Evolutionary conservation across 345 rosid genomes (phyloP).

Genomic region (Lenwebbia sp.): DNA sequence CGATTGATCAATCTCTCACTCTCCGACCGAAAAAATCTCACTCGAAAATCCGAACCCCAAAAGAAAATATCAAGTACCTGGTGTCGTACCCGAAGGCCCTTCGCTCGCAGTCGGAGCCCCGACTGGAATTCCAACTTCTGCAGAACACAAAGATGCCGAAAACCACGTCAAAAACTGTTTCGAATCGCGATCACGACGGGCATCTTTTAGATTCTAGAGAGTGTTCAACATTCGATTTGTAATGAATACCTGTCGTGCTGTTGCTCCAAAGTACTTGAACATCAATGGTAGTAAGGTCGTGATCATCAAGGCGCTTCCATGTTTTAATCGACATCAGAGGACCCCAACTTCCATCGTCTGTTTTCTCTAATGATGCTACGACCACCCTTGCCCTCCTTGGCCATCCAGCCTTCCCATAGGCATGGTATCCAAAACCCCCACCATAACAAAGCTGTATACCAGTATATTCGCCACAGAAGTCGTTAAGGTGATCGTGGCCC

Average conservation of each 20-base stretch:
- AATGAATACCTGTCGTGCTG: constrained; percentile 15
- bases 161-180: not conserved
- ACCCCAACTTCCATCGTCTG: constrained; percentile 51
- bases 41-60: not conserved
- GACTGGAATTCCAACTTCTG: not conserved
- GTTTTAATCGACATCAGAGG: constrained; percentile 63
- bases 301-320: constrained; percentile 92
- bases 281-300: constrained; percentile 40
- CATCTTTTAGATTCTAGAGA: too few relatives aligned
- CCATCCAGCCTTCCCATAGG: constrained; percentile 90
- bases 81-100: not conserved
- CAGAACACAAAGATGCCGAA: not conserved
- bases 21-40: too few relatives aligned
- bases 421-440: constrained; percentile 94
- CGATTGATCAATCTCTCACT: not conserved
- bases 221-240: too few relatives aligned
- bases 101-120: constrained; percentile 6
- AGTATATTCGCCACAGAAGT: constrained; percentile 57
- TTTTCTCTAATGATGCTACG: constrained; percentile 56
- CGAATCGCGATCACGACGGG: not conserved
- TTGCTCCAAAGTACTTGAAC: constrained; percentile 68
- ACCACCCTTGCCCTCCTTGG: constrained; percentile 73
- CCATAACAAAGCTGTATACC: constrained; percentile 85
- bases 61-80: constrained; percentile 5
- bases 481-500: constrained; percentile 86